Evolutionary conservation across 2,329 filamentous ascomycete species (phyloP), one percentile per base, ranked within the genome.

Genomic region (Diaporthe citriasiana): DNA sequence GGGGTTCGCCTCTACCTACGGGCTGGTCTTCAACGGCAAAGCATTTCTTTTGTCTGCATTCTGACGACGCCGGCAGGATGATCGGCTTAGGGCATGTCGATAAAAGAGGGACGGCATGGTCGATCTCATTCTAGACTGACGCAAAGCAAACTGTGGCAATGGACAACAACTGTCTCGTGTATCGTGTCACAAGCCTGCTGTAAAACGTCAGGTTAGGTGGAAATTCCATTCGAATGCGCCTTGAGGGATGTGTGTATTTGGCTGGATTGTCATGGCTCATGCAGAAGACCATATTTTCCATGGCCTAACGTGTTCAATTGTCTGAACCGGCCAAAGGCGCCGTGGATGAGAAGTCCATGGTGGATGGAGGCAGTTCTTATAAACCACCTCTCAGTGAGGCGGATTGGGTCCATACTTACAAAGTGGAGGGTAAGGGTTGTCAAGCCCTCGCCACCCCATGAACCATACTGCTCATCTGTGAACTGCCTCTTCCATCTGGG

Each of bases 61-160:
- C 63, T 66, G 63, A 47, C 40, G 59, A 63, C 40, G 38, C 38
- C 42, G 40, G 17, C 57, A 63, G 17, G 57, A 60, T n/a, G 57
- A 66, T 51, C 60, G 45, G 30, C 60, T 51, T 19, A 33, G 60
- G 47, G 45, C 22, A 7, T 10, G 30, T 35, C 45, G n/a, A 51
- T 33, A 35, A 51, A 25, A 19, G 45, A 53, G 33, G 38, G 30
- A 38, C 33, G 17, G 4, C 63, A 40, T n/a, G n/a, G 47, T 9
- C n/a, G 47, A 53, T 68, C 63, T 19, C 9, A 33, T 35, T 9
- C 6, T 27, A 30, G 12, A 8, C 38, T 22, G 45, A 38, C 40
- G 63, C 17, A 15, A 3, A 51, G 6, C 45, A 6, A 27, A 33
- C 27, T 33, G 30, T 51, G 45, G 45, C 63, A 17, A 51, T 19